These are phyloP conservation scores for Berkeleyomyces basicola DNA, from an alignment of 2,329 filamentous ascomycete genomes.

Conservation along the genomic window DNA sequence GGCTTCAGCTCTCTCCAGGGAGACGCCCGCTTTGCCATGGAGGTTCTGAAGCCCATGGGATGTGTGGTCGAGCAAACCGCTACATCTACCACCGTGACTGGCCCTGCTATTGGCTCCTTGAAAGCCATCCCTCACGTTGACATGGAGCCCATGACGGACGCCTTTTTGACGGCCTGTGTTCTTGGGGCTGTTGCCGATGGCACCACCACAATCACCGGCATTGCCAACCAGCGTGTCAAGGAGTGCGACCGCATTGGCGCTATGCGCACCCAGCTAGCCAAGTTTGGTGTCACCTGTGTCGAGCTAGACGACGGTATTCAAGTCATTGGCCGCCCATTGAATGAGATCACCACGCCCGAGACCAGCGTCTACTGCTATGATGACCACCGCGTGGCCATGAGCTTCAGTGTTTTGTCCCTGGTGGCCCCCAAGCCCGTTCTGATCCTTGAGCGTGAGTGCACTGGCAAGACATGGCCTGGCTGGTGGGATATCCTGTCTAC, in stretches of 20 bases:
- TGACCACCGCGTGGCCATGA: conserved; percentile 96
- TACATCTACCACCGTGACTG: conserved; percentile 80
- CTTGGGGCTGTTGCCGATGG: conserved; percentile 77
- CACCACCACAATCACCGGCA: conserved; percentile 75
- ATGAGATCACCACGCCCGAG: conserved; percentile 35
- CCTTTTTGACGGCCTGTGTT: conserved; percentile 88
- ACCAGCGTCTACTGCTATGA: conserved; percentile 80
- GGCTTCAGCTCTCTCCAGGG: conserved; percentile 83
- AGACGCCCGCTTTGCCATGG: conserved; percentile 82
- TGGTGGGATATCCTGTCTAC: conserved; percentile 89
- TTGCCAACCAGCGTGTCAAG: conserved; percentile 95
- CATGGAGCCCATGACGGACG: conserved; percentile 99
- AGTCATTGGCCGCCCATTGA: conserved; percentile 36
- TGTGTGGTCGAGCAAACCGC: conserved; percentile 75
- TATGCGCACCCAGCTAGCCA: conserved; percentile 87
- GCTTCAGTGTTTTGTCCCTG: conserved; percentile 76
- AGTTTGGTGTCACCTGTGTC: conserved; percentile 74
- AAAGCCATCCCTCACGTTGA: conserved; percentile 68
- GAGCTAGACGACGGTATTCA: conserved; percentile 94
- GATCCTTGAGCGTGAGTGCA: conserved; percentile 79
- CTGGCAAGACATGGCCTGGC: conserved; percentile 94
- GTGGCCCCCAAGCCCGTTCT: conserved; percentile 55
- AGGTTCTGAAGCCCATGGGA: conserved; percentile 84
- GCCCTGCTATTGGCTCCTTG: conserved; percentile 58
- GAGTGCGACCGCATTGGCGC: conserved; percentile 93